Evolutionary conservation across 257 asterid genomes (phyloP), one percentile per base, ranked within the genome.

Genomic region (Ilex asprella): DNA sequence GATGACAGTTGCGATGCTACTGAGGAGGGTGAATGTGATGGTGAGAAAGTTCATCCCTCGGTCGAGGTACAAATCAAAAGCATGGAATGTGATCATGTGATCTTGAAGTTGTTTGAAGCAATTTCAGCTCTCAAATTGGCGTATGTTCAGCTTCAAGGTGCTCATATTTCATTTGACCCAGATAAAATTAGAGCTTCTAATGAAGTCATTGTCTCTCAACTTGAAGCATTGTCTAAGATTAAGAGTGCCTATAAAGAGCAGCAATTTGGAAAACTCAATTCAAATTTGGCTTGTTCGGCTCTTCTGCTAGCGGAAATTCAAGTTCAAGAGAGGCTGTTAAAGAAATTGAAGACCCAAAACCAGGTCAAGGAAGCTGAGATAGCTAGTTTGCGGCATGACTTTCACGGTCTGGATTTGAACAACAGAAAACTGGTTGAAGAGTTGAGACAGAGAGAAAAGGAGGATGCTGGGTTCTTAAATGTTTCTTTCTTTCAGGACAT

Each of bases 111-210:
- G 76, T 84, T 86, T 54, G 95, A 79, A 16, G 63, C 76, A 11
- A 80, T 89, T 75, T 78, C 77, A 50, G 80, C 76, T 31, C 60
- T 86, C 39, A 89, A 81, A 62, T 66, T 86, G 41, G 91, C 94
- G 0, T 89, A 89, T 69, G 78, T 89, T 65, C 80, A 81, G 79
- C 87, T 89, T 47, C 97, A 89, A 73, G 82, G 84, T 60, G 97
- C 95, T 56, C 94, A 82, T 59, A 66, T 89, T 71, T 86, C 86
- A 3, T 89, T 82, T 57, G 77, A 86, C 60, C 91, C 81, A n/a
- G 76, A 76, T 63, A 86, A 82, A 70, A 73, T 86, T 43, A 62
- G 71, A 59, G 81, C 76, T 65, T 94, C 97, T 10, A 89, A 89
- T 73, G 74, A 64, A 64, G 79, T 74, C 51, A 70, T 84, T 67